Evolutionary conservation across 495 filamentous ascomycete species (phyloP).

Genomic region (Penicillium verhagenii): DNA sequence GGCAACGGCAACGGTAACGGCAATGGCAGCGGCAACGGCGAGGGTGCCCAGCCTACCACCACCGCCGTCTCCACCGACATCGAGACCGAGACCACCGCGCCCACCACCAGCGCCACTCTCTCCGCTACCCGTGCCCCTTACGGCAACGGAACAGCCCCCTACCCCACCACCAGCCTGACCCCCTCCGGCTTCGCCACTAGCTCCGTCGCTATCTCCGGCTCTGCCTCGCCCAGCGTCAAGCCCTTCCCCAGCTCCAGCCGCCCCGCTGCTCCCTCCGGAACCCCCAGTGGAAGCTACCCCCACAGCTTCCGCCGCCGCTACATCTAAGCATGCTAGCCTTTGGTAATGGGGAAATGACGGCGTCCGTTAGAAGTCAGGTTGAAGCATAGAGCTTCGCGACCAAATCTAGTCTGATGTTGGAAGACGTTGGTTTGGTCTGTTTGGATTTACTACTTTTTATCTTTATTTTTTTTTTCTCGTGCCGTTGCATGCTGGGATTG

Average conservation of each 20-base stretch:
- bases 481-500: slow-evolving; percentile 21
- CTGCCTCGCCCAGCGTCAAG: slow-evolving; percentile 15
- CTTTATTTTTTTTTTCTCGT: slow-evolving; percentile 5
- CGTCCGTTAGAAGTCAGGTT: no score
- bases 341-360: no score
- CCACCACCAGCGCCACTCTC: slow-evolving; percentile 21
- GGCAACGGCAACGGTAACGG: slow-evolving; percentile 12
- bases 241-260: slow-evolving; percentile 17
- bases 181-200: slow-evolving; percentile 41
- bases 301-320: slow-evolving; percentile 31
- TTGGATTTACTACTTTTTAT: not conserved
- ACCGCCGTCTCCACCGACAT: slow-evolving; percentile 9
- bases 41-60: slow-evolving; percentile 11
- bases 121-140: slow-evolving; percentile 24
- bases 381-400: no score
- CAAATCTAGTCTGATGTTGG: no score
- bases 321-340: slow-evolving; percentile 29
- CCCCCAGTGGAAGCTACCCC: slow-evolving; percentile 17
- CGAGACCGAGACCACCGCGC: slow-evolving; percentile 16
- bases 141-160: slow-evolving; percentile 37
- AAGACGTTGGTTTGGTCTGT: no score
- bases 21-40: slow-evolving; percentile 10
- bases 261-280: slow-evolving; percentile 1
- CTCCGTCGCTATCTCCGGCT: slow-evolving; percentile 2
- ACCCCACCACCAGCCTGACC: slow-evolving; percentile 21